A percentile compares a stretch with the other conserved stretches of the same genome.
These are phyloP conservation scores for Sutorius eximius DNA, from an alignment of 1,284 basidiomycete species.

Conservation along the genomic window DNA sequence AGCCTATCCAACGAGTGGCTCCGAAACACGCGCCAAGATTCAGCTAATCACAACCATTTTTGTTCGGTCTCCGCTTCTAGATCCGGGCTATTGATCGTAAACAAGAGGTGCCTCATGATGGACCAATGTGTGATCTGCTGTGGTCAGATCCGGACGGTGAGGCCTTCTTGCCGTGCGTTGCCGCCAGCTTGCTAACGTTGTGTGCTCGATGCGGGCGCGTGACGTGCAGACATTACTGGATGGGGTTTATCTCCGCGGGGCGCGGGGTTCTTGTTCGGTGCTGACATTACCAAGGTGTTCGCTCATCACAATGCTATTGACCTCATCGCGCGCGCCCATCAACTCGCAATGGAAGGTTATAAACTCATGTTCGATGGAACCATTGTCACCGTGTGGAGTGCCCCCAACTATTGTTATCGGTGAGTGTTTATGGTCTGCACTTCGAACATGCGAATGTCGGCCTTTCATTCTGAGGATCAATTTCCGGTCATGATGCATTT, in stretches of 20 bases:
- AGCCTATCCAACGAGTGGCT: constrained; percentile 16
- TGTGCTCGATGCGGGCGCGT: constrained; percentile 1
- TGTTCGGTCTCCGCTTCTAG: constrained; percentile 44
- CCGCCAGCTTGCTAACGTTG: constrained; percentile 5
- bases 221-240: constrained; percentile 71
- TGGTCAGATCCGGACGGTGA: constrained; percentile 98
- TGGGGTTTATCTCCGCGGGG: constrained; percentile 98
- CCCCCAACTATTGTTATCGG: constrained; percentile 98
- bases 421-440: constrained; percentile 35
- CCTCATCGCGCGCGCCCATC: constrained; percentile 95
- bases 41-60: constrained; percentile 26
- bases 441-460: constrained; percentile 22
- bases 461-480: constrained; percentile 26
- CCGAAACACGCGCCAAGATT: constrained; percentile 25
- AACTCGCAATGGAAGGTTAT: constrained; percentile 98
- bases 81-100: constrained; percentile 95
- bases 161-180: constrained; percentile 8
- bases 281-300: constrained; percentile 88
- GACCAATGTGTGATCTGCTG: constrained; percentile 96
- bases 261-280: constrained; percentile 94
- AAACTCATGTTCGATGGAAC: constrained; percentile 97
- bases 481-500: constrained; percentile 20
- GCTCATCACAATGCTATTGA: constrained; percentile 91
- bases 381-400: constrained; percentile 98
- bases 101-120: constrained; percentile 99